phyloP scores from a whole-genome alignment of 768 basidiomycete genomes.

The Coprinopsis marcescibilis region DNA sequence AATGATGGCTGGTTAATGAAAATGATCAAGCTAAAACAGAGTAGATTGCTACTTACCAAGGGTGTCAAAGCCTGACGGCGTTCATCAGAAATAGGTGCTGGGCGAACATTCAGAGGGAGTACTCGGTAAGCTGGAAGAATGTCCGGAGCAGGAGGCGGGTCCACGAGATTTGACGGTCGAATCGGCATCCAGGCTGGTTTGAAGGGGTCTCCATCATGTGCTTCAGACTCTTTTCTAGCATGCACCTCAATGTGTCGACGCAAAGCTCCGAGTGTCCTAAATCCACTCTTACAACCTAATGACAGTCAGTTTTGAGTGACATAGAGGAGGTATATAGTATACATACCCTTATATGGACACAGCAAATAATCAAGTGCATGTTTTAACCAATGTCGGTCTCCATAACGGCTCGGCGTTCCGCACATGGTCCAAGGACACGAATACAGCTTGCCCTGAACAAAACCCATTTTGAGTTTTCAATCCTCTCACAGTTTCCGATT shows the following conservation, averaged over 20 bases:
- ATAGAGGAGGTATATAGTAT: slow-evolving; percentile 1
- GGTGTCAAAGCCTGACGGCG: slow-evolving; percentile 46
- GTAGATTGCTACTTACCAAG: slow-evolving; percentile 39
- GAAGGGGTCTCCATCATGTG: too few species aligned
- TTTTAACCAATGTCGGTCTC: slow-evolving; percentile 41
- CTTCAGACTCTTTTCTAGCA: slow-evolving; percentile 21
- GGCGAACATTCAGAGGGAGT: slow-evolving; percentile 36
- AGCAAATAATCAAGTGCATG: slow-evolving; percentile 41
- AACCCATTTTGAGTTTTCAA: too few species aligned
- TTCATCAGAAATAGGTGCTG: slow-evolving; percentile 41
- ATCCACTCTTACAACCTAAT: slow-evolving; percentile 49
- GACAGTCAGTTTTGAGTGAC: not conserved
- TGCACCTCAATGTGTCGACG: slow-evolving; percentile 36
- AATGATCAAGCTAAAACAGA: not conserved
- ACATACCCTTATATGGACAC: slow-evolving; percentile 50
- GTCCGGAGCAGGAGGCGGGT: slow-evolving; percentile 33
- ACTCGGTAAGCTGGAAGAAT: slow-evolving; percentile 47
- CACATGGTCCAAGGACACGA: slow-evolving; percentile 56
- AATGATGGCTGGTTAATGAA: not conserved
- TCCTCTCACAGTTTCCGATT: too few species aligned
- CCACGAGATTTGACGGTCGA: slow-evolving; percentile 21
- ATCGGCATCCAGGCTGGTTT: slow-evolving; percentile 32
- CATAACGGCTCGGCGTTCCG: slow-evolving; percentile 33
- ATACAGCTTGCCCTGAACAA: slow-evolving; percentile 21
- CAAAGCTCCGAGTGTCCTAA: slow-evolving; percentile 40